phyloP scores from a whole-genome alignment of 176 grass and related monocot species.

The Musa itinerans region DNA sequence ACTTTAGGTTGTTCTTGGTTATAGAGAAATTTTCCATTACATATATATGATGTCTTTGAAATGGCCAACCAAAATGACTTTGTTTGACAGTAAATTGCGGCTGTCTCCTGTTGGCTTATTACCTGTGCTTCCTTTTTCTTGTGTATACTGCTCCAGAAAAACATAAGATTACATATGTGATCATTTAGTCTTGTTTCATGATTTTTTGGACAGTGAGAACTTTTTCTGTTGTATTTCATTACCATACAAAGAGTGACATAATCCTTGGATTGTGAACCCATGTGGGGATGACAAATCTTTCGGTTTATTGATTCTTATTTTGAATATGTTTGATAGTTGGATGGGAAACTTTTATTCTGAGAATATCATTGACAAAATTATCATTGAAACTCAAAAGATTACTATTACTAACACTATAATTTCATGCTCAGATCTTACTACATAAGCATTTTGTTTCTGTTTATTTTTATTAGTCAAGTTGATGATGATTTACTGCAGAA shows the following conservation, averaged over 20 bases:
- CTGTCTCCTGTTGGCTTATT: neutral
- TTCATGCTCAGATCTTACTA: neutral
- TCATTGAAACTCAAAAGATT: no score
- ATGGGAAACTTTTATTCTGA: neutral
- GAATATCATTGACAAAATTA: neutral
- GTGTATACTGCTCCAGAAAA: neutral
- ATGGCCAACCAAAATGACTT: no score
- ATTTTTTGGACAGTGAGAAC: neutral
- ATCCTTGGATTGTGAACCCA: neutral
- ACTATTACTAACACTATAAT: neutral
- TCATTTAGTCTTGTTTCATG: neutral
- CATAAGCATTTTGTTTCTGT: neutral
- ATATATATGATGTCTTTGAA: no score
- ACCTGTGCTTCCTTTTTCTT: neutral
- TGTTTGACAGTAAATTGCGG: no score
- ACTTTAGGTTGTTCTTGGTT: no score
- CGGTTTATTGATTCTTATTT: neutral
- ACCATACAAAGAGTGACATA: neutral
- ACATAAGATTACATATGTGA: neutral
- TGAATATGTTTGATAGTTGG: neutral
- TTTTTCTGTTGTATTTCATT: neutral
- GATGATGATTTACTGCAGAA: conserved; percentile 54
- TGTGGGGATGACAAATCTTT: neutral
- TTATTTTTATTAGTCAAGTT: conserved; percentile 11
- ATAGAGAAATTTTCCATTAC: no score